phyloP scores from a whole-genome alignment of 2,329 filamentous ascomycete species.

The Lasiodiplodia sp. region DNA sequence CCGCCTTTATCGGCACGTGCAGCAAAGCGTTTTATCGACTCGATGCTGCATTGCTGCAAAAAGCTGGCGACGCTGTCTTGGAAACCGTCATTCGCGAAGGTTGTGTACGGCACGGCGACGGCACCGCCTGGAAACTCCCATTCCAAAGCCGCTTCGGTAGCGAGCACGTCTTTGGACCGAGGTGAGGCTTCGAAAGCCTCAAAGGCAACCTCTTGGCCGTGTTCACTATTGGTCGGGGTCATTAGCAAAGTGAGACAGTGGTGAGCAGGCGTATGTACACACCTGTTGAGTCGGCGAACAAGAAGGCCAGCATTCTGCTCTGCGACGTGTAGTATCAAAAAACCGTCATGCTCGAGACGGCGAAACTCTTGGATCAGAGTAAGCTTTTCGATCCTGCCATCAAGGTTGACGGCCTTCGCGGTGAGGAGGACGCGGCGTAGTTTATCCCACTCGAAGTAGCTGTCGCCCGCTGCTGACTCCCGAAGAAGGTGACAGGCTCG shows the following conservation, averaged over 20 bases:
- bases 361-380: slow-evolving; percentile 36
- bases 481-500: neutral
- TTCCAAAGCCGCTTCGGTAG: slow-evolving; percentile 58
- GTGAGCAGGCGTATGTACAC: slow-evolving; percentile 32
- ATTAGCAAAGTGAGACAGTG: slow-evolving; percentile 32
- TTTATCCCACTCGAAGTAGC: slow-evolving; percentile 5
- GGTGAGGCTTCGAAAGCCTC: slow-evolving; percentile 70
- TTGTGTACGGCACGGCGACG: slow-evolving; percentile 53
- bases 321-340: slow-evolving; percentile 54
- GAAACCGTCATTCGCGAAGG: slow-evolving; percentile 54
- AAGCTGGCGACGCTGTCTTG: slow-evolving; percentile 59
- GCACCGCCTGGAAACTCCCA: slow-evolving; percentile 68
- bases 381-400: slow-evolving; percentile 37
- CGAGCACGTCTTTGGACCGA: slow-evolving; percentile 59
- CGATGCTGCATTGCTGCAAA: slow-evolving; percentile 63
- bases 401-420: slow-evolving; percentile 36
- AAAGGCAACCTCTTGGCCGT: slow-evolving; percentile 51
- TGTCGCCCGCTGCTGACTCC: neutral
- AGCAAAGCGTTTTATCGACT: slow-evolving; percentile 62
- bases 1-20: slow-evolving; percentile 62
- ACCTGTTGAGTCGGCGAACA: slow-evolving; percentile 46
- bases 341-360: slow-evolving; percentile 32
- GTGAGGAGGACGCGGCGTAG: slow-evolving; percentile 35
- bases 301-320: slow-evolving; percentile 60
- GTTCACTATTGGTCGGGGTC: neutral